Evolutionary conservation across 768 basidiomycete genomes (phyloP), one percentile per base, ranked within the genome.

Genomic region (Tephrocybe rancida): DNA sequence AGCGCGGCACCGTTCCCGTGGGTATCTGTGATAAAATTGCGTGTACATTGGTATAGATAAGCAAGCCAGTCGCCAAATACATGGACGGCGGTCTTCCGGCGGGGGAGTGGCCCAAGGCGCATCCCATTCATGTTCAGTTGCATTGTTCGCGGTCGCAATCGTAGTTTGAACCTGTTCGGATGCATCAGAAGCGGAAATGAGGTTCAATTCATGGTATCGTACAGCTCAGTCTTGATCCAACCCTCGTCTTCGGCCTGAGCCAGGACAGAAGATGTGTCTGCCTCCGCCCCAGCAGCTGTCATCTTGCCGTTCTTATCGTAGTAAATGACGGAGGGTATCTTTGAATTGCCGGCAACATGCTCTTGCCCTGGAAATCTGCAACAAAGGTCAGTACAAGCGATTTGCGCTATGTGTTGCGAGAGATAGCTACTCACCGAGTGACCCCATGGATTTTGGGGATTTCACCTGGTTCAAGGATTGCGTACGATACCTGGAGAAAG

Each of bases 71-170:
- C 89, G 61, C 86, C 88, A 59, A 91, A 90, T 41, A 90, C 86
- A 61, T 90, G 79, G 2, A 90, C 83, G 30, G 89, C 79, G 0
- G 82, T 77, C 63, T 88, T 89, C 27, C 77, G 71, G n/a, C 73
- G 76, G 0, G 89, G 89, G 22, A 92, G 77, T 5, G 79, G 74
- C 13, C 84, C 81, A 49, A 92, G 78, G 5, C 85, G 83, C 85
- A 91, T 90, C 38, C 89, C 89, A 66, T 91, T 91, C 88, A 90
- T 90, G 66, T 85, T 80, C 50, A 90, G 79, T 59, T 85, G 82
- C 89, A 92, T 91, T 8, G 86, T 77, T 49, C 84, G 83, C 16
- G 89, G 89, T 11, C 89, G 79, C 48, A 92, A 73, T 55, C 89
- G 88, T 55, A 91, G 79, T 69, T 92, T 92, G 80, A 90, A 92